Evolutionary conservation across 2,329 filamentous ascomycete species (phyloP).

Genomic region (Septoria petroselini): DNA sequence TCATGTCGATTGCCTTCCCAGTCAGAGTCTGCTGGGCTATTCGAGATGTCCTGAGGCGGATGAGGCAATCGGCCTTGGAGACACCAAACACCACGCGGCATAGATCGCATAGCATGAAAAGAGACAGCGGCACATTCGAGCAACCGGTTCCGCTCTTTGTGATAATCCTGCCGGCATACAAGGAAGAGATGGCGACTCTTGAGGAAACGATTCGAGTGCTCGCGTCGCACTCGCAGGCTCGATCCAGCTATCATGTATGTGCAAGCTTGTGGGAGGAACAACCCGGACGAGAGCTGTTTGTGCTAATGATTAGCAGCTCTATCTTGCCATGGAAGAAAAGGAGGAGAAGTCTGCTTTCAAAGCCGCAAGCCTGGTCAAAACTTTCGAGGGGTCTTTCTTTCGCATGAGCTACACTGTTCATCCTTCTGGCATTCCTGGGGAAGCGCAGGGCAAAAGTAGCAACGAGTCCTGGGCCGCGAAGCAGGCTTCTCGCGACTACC

Average conservation of each 20-base stretch:
- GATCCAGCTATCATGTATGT: constrained; percentile 66
- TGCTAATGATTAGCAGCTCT: constrained; percentile 52
- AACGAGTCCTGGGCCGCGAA: constrained; percentile 69
- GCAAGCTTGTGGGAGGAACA: not conserved
- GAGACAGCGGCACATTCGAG: constrained; percentile 24
- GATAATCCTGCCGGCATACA: constrained; percentile 71
- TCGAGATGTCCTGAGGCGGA: constrained; percentile 52
- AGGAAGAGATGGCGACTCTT: constrained; percentile 67
- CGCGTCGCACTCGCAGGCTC: constrained; percentile 63
- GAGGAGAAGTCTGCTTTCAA: constrained; percentile 61
- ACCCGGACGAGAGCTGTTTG: not conserved
- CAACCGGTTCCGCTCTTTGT: constrained; percentile 52
- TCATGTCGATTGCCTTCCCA: constrained; percentile 62
- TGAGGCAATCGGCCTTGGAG: constrained; percentile 27
- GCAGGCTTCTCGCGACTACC: constrained; percentile 62
- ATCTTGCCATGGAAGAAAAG: constrained; percentile 69
- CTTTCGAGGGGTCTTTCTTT: constrained; percentile 63
- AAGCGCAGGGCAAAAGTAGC: constrained; percentile 71
- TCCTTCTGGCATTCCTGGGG: constrained; percentile 62
- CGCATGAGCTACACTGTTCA: constrained; percentile 67
- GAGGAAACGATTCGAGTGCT: constrained; percentile 67
- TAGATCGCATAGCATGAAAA: constrained; percentile 22
- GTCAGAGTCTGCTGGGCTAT: constrained; percentile 61
- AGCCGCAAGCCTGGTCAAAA: constrained; percentile 59
- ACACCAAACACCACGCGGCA: constrained; percentile 24